Evolutionary conservation across 129 eudicot species (phyloP), one percentile per base, ranked within the genome.

Genomic region (Solidago caesia): DNA sequence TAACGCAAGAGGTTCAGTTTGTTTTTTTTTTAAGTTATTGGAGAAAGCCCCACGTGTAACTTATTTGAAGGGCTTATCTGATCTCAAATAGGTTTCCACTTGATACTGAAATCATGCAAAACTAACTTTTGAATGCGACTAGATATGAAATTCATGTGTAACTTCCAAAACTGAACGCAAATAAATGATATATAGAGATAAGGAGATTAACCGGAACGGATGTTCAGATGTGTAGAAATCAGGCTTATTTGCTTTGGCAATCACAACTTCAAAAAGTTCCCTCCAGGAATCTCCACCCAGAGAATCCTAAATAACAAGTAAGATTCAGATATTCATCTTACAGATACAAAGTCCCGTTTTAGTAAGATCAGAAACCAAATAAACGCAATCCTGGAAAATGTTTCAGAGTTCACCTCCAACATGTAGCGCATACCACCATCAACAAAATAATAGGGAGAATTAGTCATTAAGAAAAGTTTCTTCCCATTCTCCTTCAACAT

Each of bases 361-460:
- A 14, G 15, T 13, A 53, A 53, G 25, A 53, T 14, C 5, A 8
- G 44, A 52, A 73, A 21, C 21, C 21, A 21, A 21, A 21, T 21
- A 21, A 21, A 73, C 43, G 53, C 25, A 5, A 49, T 33, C 43
- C 7, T 27, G 9, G 39, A 15, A 39, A 67, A 77, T 68, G 57
- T 67, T 72, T 60, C 9, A 65, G 57, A 25, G 63, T 44, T 78
- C 78, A 95, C 99, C 99, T 91, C 96, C 87, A 91, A 82, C 90
- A 95, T 82, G 88, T 82, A 95, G 78, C 92, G 94, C 99, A 95
- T 95, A 78, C 99, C 99, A 76, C 99, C 99, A 85, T 95, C 99
- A 72, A 95, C 99, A 85, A 95, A 95, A 74, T 95, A 87, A 78
- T 84, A 95, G 0, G 99, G 99, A 58, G 99, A 95, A 84, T 95